Evolutionary conservation across 2,329 filamentous ascomycete genomes (phyloP).

Genomic region (Chaetothyriales sp.): DNA sequence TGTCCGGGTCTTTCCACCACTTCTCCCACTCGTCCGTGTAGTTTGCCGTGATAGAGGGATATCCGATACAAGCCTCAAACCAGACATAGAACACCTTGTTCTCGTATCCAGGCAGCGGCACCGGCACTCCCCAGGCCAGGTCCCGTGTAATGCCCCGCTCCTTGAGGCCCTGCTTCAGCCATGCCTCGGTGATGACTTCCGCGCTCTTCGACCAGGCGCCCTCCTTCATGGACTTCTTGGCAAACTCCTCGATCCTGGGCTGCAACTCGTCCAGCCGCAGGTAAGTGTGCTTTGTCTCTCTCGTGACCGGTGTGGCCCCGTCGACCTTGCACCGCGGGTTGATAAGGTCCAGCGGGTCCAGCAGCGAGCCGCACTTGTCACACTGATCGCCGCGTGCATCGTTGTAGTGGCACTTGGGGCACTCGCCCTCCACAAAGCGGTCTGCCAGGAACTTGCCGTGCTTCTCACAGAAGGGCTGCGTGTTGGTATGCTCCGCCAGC

Average conservation of each 20-base stretch:
- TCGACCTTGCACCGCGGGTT: constrained; percentile 88
- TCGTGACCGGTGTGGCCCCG: constrained; percentile 60
- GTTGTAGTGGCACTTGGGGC: constrained; percentile 40
- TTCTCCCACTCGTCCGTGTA: constrained; percentile 83
- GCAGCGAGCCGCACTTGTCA: constrained; percentile 56
- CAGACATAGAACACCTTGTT: constrained; percentile 81
- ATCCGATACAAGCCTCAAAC: constrained; percentile 89
- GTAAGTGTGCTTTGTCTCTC: constrained; percentile 80
- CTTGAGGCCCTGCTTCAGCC: constrained; percentile 59
- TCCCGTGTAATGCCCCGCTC: constrained; percentile 82
- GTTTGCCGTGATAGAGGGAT: constrained; percentile 83
- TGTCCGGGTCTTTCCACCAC: constrained; percentile 84
- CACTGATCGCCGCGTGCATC: constrained; percentile 62
- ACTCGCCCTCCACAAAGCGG: constrained; percentile 43
- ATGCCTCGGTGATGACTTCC: constrained; percentile 30
- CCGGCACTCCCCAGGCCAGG: constrained; percentile 69
- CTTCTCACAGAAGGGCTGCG: constrained; percentile 76
- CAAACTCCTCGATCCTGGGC: constrained; percentile 62
- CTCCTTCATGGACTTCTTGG: constrained; percentile 54
- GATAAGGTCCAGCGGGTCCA: constrained; percentile 60
- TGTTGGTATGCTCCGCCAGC: constrained; percentile 71
- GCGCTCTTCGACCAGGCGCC: constrained; percentile 39
- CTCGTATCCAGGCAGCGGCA: constrained; percentile 46
- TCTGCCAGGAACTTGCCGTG: constrained; percentile 59
- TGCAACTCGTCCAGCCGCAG: constrained; percentile 75